Conservation (phyloP, 2,329 filamentous ascomycete genomes). For the Ophiosphaerella korrae region DNA sequence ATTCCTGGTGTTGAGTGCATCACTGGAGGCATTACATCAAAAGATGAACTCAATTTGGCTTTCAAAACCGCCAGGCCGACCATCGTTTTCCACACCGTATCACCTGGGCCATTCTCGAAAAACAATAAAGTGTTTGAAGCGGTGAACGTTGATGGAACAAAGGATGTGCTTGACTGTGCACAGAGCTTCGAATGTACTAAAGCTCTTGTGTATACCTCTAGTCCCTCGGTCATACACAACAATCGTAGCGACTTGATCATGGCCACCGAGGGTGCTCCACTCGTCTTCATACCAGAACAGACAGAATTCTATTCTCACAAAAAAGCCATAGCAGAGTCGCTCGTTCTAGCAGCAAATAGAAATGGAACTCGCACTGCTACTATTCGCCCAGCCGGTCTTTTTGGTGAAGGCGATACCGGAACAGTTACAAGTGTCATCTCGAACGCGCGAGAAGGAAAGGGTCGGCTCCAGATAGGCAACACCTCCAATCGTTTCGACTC, state of each 20-base stretch:
- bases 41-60: slow-evolving; percentile 1
- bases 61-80: slow-evolving; percentile 6
- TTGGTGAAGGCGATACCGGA: slow-evolving; percentile 16
- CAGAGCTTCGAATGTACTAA: slow-evolving; percentile 7
- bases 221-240: slow-evolving; percentile 25
- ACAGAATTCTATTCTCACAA: slow-evolving; percentile 8
- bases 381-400: slow-evolving; percentile 10
- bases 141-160: slow-evolving; percentile 13
- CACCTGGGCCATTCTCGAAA: slow-evolving; percentile 5
- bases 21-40: slow-evolving; percentile 7
- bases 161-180: slow-evolving; percentile 15
- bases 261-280: slow-evolving; percentile 14
- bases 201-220: slow-evolving; percentile 24
- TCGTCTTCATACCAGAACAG: slow-evolving; percentile 6
- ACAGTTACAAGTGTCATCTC: slow-evolving; percentile 10
- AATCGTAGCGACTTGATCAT: slow-evolving; percentile 10
- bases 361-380: slow-evolving; percentile 13
- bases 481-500: slow-evolving; percentile 25
- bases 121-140: slow-evolving; percentile 4
- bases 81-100: slow-evolving; percentile 18
- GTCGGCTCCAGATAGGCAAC: slow-evolving; percentile 19
- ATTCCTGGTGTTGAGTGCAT: slow-evolving; percentile 8
- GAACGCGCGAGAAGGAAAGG: slow-evolving; percentile 7
- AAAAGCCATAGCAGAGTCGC: slow-evolving; percentile 22
- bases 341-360: slow-evolving; percentile 22